phyloP scores from a whole-genome alignment of 2,329 filamentous ascomycete genomes.

The Penicillium sp. region DNA sequence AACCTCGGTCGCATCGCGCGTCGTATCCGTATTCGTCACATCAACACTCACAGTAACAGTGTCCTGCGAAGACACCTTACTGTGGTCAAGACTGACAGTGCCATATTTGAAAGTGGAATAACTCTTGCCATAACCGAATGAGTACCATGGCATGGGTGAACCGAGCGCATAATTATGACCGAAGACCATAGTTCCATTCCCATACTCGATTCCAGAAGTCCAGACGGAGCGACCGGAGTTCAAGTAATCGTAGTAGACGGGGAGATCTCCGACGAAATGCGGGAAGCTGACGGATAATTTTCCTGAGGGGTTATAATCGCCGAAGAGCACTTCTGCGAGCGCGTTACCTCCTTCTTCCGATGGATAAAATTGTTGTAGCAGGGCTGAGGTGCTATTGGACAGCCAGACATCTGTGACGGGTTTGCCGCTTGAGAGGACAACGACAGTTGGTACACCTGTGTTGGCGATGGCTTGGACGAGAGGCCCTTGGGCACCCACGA shows the following conservation, averaged over 20 bases:
- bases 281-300: conserved; percentile 68
- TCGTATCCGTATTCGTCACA: conserved; percentile 58
- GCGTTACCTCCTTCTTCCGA: conserved; percentile 68
- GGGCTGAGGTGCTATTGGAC: conserved; percentile 61
- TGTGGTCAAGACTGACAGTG: conserved; percentile 28
- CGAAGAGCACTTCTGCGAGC: conserved; percentile 66
- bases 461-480: conserved; percentile 67
- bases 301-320: conserved; percentile 64
- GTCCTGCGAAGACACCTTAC: conserved; percentile 54
- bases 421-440: conserved; percentile 69
- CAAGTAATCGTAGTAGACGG: conserved; percentile 71
- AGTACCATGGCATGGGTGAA: conserved; percentile 60
- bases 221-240: conserved; percentile 61
- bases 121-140: conserved; percentile 66
- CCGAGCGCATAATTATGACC: conserved; percentile 66
- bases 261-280: conserved; percentile 64
- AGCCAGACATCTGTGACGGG: conserved; percentile 74
- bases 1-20: conserved; percentile 63
- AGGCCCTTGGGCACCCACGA: conserved; percentile 68
- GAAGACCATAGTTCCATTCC: conserved; percentile 63
- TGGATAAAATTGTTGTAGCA: conserved; percentile 74
- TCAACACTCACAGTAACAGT: conserved; percentile 58
- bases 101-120: conserved; percentile 64
- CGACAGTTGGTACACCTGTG: conserved; percentile 66
- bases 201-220: conserved; percentile 54